phyloP scores from a whole-genome alignment of 495 filamentous ascomycete genomes.

The Niebla homalea region DNA sequence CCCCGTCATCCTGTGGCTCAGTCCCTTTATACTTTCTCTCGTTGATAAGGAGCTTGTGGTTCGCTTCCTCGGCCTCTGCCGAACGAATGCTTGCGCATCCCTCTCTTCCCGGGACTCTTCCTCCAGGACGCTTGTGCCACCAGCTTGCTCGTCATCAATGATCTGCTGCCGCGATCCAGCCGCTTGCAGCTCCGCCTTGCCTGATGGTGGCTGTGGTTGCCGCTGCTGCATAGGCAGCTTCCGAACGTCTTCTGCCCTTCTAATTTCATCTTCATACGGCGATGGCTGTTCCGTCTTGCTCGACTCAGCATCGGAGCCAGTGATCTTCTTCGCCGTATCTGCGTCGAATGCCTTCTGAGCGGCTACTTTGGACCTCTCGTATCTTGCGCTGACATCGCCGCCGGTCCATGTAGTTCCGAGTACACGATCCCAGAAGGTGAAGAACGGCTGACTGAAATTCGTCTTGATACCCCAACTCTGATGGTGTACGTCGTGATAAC shows the following conservation, averaged over 20 bases:
- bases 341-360: slow-evolving; percentile 21
- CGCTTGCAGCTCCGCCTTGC: slow-evolving; percentile 18
- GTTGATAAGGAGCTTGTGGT: slow-evolving; percentile 11
- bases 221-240: background rate
- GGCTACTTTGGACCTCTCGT: slow-evolving; percentile 26
- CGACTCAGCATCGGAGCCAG: slow-evolving; percentile 7
- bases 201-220: slow-evolving; percentile 12
- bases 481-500: slow-evolving; percentile 80
- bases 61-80: slow-evolving; percentile 7
- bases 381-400: slow-evolving; percentile 37
- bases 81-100: slow-evolving; percentile 9
- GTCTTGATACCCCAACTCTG: slow-evolving; percentile 85
- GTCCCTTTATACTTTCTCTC: slow-evolving; percentile 14
- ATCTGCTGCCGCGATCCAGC: slow-evolving; percentile 19
- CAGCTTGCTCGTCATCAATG: slow-evolving; percentile 13
- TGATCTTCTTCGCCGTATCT: slow-evolving; percentile 12
- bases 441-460: slow-evolving; percentile 68
- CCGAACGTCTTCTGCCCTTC: slow-evolving; percentile 8
- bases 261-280: slow-evolving; percentile 15
- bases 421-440: slow-evolving; percentile 69
- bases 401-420: slow-evolving; percentile 65
- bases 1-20: slow-evolving; percentile 13
- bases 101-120: slow-evolving; percentile 15
- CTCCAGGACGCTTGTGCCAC: slow-evolving; percentile 9
- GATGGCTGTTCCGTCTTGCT: slow-evolving; percentile 8